Percentiles rank a stretch among this genome's conserved stretches.
These are phyloP conservation scores for Angomonas deanei DNA, from an alignment of 208 protist genomes.

Conservation along the genomic window DNA sequence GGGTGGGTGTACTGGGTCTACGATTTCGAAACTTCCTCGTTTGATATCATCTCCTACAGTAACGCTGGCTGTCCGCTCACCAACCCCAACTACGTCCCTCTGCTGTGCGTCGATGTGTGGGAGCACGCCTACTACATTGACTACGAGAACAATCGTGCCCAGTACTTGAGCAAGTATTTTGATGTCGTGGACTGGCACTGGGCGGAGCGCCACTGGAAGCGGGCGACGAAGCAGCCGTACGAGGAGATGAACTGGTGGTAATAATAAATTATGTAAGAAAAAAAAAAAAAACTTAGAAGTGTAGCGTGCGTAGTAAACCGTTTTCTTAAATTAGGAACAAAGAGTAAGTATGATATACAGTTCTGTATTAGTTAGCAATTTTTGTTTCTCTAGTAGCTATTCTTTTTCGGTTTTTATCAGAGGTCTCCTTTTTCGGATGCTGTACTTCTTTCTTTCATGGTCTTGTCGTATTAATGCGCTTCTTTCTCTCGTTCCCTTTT, in stretches of 20 bases:
- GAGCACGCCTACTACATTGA: conserved; percentile 95
- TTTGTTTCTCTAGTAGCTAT: neutral
- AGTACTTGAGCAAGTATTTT: conserved; percentile 89
- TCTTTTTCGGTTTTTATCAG: neutral
- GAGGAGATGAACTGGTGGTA: conserved; percentile 86
- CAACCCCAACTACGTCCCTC: conserved; percentile 42
- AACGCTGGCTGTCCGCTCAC: conserved; percentile 84
- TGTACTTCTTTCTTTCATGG: too few relatives aligned
- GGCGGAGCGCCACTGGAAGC: conserved; percentile 90
- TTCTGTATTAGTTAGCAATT: neutral
- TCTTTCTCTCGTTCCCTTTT: conserved; percentile 2
- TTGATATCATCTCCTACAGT: conserved; percentile 76
- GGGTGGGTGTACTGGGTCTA: conserved; percentile 91
- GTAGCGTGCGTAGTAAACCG: neutral
- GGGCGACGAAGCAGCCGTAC: conserved; percentile 79
- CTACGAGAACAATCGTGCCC: conserved; percentile 87
- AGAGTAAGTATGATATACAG: neutral
- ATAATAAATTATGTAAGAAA: conserved; percentile 8
- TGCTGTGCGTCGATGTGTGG: conserved; percentile 91
- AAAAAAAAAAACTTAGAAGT: conserved; percentile 5
- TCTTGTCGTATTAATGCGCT: too few relatives aligned
- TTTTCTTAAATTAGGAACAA: neutral
- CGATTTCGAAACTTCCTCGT: conserved; percentile 44
- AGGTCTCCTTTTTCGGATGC: too few relatives aligned
- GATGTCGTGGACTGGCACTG: conserved; percentile 94